Percentiles rank a stretch among this genome's conserved stretches.
These are phyloP conservation scores for Cicer pinnatifidum DNA, from an alignment of 306 rosid genomes.

Conservation along the genomic window DNA sequence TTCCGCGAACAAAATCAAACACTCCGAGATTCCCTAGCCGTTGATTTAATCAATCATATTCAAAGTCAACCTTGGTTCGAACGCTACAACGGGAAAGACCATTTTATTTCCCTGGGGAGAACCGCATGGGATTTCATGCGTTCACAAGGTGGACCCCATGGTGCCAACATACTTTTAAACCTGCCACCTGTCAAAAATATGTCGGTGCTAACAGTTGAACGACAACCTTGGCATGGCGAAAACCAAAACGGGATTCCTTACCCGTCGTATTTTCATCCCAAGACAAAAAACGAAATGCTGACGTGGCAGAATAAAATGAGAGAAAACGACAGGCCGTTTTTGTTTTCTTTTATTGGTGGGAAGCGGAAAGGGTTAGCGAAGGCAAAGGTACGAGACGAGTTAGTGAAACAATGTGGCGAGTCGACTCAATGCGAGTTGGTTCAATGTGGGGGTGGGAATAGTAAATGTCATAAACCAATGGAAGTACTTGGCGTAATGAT, in stretches of 20 bases:
- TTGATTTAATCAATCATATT: constrained; percentile 46
- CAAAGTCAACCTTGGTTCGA: constrained; percentile 50
- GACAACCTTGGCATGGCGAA: constrained; percentile 69
- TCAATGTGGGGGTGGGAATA: constrained; percentile 42
- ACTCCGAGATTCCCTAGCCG: constrained; percentile 60
- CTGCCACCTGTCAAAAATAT: constrained; percentile 69
- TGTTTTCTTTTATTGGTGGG: constrained; percentile 74
- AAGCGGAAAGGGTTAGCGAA: constrained; percentile 62
- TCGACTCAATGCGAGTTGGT: constrained; percentile 54
- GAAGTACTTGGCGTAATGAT: constrained; percentile 57
- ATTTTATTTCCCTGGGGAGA: constrained; percentile 72
- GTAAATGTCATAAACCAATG: constrained; percentile 55
- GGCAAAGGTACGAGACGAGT: constrained; percentile 65
- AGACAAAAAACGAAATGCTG: constrained; percentile 34
- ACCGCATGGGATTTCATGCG: constrained; percentile 96
- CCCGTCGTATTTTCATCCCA: constrained; percentile 86
- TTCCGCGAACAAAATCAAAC: constrained; percentile 62
- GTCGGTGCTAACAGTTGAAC: constrained; percentile 90
- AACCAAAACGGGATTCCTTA: constrained; percentile 79
- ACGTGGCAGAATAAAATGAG: constrained; percentile 58
- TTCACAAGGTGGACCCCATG: constrained; percentile 49
- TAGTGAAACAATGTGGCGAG: constrained; percentile 56
- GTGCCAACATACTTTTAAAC: constrained; percentile 69
- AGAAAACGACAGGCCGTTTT: constrained; percentile 45
- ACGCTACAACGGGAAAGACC: constrained; percentile 59